Evolutionary conservation across 2,329 filamentous ascomycete species (phyloP).

Genomic region (Fusarium globosum): DNA sequence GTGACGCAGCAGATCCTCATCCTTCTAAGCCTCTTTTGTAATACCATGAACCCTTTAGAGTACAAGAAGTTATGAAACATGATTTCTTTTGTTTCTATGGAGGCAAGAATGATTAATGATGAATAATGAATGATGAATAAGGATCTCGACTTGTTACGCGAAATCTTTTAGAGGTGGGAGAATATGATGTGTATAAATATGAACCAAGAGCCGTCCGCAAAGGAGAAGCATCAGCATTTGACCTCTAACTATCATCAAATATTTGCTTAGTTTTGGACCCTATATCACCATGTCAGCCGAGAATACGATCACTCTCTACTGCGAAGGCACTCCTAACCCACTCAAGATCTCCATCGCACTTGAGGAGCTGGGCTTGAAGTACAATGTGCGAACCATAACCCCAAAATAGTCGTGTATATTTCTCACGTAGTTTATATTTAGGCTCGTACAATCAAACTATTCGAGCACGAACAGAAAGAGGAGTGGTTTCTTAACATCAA

Average conservation of each 20-base stretch:
- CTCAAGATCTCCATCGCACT: slow-evolving; percentile 88
- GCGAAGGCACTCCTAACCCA: slow-evolving; percentile 84
- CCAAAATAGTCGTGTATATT: background rate
- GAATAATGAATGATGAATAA: background rate
- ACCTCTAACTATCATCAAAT: background rate
- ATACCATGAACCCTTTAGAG: background rate
- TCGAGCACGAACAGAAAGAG: slow-evolving; percentile 80
- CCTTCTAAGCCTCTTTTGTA: background rate
- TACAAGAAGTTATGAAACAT: background rate
- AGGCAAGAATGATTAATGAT: background rate
- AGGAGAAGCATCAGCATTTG: background rate
- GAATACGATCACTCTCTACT: slow-evolving; percentile 79
- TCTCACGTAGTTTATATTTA: slow-evolving; percentile 41
- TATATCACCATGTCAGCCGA: background rate
- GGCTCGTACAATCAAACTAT: slow-evolving; percentile 72
- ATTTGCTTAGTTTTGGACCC: background rate
- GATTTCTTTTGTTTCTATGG: background rate
- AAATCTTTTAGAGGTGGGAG: background rate
- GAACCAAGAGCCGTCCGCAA: background rate
- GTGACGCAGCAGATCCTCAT: background rate
- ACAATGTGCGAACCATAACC: slow-evolving; percentile 63
- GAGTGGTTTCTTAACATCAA: slow-evolving; percentile 91
- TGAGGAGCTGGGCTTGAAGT: slow-evolving; percentile 83
- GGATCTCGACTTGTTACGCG: background rate
- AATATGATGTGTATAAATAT: slow-evolving; percentile 3